Evolutionary conservation across 257 asterid genomes (phyloP), one percentile per base, ranked within the genome.

Genomic region (Echium plantagineum): DNA sequence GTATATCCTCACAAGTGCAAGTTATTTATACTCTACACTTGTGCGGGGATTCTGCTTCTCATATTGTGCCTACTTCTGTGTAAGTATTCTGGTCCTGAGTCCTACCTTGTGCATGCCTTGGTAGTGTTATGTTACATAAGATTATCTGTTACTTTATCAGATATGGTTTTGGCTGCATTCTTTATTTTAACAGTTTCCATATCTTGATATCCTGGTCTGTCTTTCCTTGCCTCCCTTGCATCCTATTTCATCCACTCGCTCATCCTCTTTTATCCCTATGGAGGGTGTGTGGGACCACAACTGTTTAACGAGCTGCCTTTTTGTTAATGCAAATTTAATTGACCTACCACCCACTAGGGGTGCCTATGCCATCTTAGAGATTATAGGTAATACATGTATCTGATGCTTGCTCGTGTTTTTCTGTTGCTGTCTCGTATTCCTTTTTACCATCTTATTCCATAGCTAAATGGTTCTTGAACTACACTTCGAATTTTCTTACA

Each of bases 1-100:
- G 94, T 93, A 65, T 93, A 93, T 83, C 99, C 99, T 30, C 96
- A 89, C 72, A 78, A 77, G 67, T 89, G 86, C 85, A 93, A 93
- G 83, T 82, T 89, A 55, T 64, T 86, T 65, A 86, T 93, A 63
- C 97, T 93, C 77, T 93, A 93, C 87, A 67, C 85, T 57, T 93
- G 99, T 66, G 99, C 99, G 15, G 90, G 97, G 52, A 73, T 89
- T 69, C 86, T 93, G 78, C 95, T 93, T 65, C 81, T 93, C 28
- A 89, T 93, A 69, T 88, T 86, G 58, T 78, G 89, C 83, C 69
- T 93, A 65, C 96, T 93, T 68, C 66, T 68, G 21, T 51, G 99
- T 93, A 81, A 75, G 97, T 84, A 59, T 24, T 63, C 74, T 56
- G 46, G 61, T 60, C 76, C 67, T 58, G 52, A 21, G 59, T 58